Percentiles rank a stretch among this genome's conserved stretches.
These are phyloP conservation scores for Rhizopogon sp. DNA, from an alignment of 768 basidiomycete species.

Conservation along the genomic window DNA sequence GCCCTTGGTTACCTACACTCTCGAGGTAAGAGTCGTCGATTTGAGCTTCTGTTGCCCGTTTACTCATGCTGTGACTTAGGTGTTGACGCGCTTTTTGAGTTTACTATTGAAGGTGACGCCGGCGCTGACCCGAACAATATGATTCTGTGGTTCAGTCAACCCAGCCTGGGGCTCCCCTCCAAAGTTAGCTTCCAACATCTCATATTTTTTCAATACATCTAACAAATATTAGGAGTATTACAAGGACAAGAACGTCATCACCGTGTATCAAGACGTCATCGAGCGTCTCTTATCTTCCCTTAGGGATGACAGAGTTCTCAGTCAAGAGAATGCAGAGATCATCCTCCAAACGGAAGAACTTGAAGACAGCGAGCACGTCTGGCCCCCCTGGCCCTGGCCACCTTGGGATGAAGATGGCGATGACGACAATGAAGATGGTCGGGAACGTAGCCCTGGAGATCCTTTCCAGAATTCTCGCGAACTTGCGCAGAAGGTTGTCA, in stretches of 20 bases:
- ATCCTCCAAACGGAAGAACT: conserved; percentile 33
- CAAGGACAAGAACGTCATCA: conserved; percentile 63
- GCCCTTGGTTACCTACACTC: conserved; percentile 86
- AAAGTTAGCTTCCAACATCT: conserved; percentile 46
- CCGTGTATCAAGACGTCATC: conserved; percentile 66
- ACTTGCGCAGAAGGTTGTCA: conserved; percentile 66
- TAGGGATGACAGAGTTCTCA: conserved; percentile 35
- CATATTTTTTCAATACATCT: background rate
- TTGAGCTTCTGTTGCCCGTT: background rate
- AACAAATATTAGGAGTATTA: conserved; percentile 71
- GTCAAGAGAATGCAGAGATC: conserved; percentile 15
- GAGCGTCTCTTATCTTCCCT: conserved; percentile 61
- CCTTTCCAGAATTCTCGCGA: conserved; percentile 45
- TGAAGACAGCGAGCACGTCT: conserved; percentile 34
- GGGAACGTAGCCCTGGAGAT: conserved; percentile 26
- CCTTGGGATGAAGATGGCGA: conserved; percentile 72
- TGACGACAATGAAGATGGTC: conserved; percentile 30
- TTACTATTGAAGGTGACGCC: conserved; percentile 84
- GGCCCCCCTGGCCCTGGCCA: conserved; percentile 85
- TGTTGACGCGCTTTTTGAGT: conserved; percentile 72
- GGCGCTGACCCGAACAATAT: conserved; percentile 83
- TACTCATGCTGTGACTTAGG: conserved; percentile 37
- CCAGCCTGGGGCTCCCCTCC: conserved; percentile 76
- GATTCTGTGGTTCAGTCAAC: conserved; percentile 82
- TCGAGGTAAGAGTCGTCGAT: conserved; percentile 45